Conservation (phyloP, 768 basidiomycete genomes). For the Termitomyces sp. region DNA sequence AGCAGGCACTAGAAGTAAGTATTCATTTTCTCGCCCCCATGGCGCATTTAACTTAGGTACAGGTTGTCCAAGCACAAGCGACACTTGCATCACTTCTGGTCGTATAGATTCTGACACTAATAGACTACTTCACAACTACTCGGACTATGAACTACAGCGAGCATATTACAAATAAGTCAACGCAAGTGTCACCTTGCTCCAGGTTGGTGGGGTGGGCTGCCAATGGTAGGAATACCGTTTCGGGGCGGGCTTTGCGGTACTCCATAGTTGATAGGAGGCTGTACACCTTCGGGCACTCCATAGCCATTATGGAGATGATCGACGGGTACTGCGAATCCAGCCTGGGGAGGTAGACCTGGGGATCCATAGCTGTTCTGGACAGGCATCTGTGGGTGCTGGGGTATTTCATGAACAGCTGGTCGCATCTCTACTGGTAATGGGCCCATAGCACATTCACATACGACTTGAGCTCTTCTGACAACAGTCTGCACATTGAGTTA, state of each 20-base stretch:
- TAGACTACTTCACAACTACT: slow-evolving; percentile 8
- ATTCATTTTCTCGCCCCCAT: neutral
- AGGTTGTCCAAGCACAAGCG: slow-evolving; percentile 84
- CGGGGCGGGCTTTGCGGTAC: neutral
- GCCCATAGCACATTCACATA: slow-evolving; percentile 76
- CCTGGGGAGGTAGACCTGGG: neutral
- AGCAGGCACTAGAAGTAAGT: slow-evolving; percentile 84
- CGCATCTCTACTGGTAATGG: slow-evolving; percentile 19
- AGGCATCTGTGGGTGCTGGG: neutral
- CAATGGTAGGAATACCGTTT: neutral
- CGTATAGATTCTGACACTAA: slow-evolving; percentile 39
- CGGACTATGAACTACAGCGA: neutral
- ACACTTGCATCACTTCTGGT: slow-evolving; percentile 78
- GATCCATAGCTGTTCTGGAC: neutral
- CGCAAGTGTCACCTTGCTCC: neutral
- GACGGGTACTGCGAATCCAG: neutral
- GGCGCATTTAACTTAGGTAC: slow-evolving; percentile 5
- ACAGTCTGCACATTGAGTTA: slow-evolving; percentile 41
- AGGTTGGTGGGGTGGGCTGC: neutral
- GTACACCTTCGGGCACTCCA: neutral
- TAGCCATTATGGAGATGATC: neutral
- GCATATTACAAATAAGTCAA: neutral
- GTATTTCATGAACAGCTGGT: slow-evolving; percentile 1
- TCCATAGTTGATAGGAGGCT: neutral
- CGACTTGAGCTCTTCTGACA: slow-evolving; percentile 79